A percentile compares a stretch with the other conserved stretches of the same genome.
Evolutionary conservation across 2,329 filamentous ascomycete species (phyloP).

Genomic region (Gaeumannomyces sp.): DNA sequence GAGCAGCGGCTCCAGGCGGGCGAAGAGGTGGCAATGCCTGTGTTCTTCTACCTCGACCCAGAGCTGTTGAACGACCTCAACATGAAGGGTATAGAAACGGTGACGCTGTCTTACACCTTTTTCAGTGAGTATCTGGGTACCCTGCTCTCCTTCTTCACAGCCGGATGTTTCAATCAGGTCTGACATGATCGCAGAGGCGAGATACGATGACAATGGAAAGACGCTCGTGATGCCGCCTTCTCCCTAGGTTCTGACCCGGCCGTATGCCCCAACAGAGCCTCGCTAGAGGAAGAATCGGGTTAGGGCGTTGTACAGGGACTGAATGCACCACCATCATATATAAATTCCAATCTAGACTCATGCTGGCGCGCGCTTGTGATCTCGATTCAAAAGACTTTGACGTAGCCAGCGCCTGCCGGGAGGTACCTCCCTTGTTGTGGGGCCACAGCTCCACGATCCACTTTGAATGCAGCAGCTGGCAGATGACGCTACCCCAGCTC

Average conservation of each 20-base stretch:
- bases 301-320: neutral
- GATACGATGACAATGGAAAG: slow-evolving; percentile 9
- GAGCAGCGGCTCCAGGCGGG: slow-evolving; percentile 90
- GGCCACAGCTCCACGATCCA: neutral
- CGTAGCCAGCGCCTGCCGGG: neutral
- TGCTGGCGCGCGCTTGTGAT: neutral
- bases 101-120: slow-evolving; percentile 95
- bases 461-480: neutral
- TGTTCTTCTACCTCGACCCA: slow-evolving; percentile 98
- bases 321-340: neutral
- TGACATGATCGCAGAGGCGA: slow-evolving; percentile 8
- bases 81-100: slow-evolving; percentile 91
- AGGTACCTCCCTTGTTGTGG: neutral
- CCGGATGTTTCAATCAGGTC: neutral
- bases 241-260: neutral
- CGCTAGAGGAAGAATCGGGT: neutral
- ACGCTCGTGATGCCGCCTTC: neutral
- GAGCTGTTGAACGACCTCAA: slow-evolving; percentile 87
- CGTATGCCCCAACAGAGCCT: neutral
- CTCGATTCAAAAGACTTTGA: neutral
- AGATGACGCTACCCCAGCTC: slow-evolving; percentile 1
- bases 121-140: slow-evolving; percentile 66
- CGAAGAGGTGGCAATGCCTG: slow-evolving; percentile 98
- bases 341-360: neutral
- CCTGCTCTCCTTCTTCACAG: neutral